Evolutionary conservation across 768 basidiomycete species (phyloP).

Genomic region (Mycena indigotica): DNA sequence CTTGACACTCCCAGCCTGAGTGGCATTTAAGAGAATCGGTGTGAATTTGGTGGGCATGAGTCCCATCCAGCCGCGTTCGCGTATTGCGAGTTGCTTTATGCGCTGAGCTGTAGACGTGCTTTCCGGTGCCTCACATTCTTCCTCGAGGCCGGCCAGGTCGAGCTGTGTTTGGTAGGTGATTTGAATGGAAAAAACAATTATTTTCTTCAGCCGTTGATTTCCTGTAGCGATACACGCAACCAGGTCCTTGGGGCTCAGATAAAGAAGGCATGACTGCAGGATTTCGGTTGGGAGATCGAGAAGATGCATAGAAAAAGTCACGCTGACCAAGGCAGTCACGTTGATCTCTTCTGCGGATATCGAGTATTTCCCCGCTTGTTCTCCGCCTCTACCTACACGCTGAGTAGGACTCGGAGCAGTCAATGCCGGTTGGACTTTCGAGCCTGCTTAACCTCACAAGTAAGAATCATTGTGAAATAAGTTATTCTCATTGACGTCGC

Average conservation of each 20-base stretch:
- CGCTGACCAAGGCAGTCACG: no score
- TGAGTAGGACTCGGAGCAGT: no score
- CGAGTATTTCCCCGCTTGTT: no score
- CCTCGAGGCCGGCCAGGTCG: neutral
- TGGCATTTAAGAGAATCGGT: neutral
- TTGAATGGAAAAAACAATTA: neutral
- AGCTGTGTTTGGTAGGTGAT: neutral
- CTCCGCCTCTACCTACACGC: no score
- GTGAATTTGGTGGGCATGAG: neutral
- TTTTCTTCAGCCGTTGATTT: neutral
- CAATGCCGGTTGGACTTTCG: no score
- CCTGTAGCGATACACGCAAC: neutral
- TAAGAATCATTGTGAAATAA: no score
- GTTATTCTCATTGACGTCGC: no score
- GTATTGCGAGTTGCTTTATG: neutral
- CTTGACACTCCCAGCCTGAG: neutral
- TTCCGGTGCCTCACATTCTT: neutral
- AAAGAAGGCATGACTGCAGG: neutral
- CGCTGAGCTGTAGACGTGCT: neutral
- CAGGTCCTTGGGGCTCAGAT: neutral
- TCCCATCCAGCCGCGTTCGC: neutral
- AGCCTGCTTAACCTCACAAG: no score
- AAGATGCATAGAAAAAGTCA: no score
- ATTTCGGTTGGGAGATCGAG: neutral
- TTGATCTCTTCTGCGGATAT: no score